A percentile compares a stretch with the other conserved stretches of the same genome.
phyloP scores from a whole-genome alignment of 192 early-diverging fungal genomes.

The Oehlia diaphana region DNA sequence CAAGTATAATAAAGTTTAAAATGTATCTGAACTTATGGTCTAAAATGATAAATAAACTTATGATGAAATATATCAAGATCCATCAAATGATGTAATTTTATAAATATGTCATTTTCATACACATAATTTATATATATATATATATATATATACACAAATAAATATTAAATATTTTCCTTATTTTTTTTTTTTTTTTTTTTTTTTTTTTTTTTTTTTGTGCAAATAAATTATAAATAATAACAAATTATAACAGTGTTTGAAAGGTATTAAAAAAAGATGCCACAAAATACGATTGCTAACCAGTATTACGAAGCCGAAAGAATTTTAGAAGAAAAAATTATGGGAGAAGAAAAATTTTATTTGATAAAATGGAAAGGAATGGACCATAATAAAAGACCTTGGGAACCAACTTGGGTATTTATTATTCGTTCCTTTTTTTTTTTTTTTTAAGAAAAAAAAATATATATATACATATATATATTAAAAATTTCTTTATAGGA shows the following conservation, averaged over 20 bases:
- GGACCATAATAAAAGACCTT: not conserved
- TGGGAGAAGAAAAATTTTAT: not conserved
- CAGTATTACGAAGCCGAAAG: constrained; percentile 13
- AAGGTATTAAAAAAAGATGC: not conserved
- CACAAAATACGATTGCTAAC: not conserved
- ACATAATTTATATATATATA: no score
- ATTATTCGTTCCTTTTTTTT: not conserved
- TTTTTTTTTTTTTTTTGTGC: not conserved
- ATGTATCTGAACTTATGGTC: no score
- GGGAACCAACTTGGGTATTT: constrained; percentile 21
- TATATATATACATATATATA: not conserved
- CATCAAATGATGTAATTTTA: no score
- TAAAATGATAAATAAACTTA: no score
- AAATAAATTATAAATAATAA: not conserved
- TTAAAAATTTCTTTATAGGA: not conserved
- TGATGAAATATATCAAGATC: no score
- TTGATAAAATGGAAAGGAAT: constrained; percentile 20
- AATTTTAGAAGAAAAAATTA: constrained; percentile 4
- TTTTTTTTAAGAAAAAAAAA: not conserved
- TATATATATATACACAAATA: no score
- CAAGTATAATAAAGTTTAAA: no score
- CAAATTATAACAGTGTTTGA: not conserved
- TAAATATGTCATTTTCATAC: no score
- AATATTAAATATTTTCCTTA: not conserved
- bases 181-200: not conserved